Percentiles rank a stretch among this genome's conserved stretches.
These are phyloP conservation scores for Penicillium atrosanguineum DNA, from an alignment of 495 filamentous ascomycete species.

Conservation along the genomic window DNA sequence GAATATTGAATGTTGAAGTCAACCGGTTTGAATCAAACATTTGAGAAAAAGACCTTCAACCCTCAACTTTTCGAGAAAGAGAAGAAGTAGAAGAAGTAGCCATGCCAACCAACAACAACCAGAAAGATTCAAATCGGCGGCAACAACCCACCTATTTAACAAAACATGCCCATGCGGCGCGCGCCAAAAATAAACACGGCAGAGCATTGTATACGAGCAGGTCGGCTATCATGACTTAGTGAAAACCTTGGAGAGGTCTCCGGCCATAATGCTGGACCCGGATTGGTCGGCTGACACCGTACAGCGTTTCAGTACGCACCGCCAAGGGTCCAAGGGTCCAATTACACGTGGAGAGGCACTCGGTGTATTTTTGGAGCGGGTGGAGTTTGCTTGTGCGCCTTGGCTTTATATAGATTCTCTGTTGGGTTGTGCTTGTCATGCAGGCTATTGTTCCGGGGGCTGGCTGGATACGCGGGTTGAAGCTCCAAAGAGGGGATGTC, in stretches of 20 bases:
- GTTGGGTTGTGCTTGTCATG: too few relatives aligned
- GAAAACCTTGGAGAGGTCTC: background rate
- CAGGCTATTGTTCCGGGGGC: too few relatives aligned
- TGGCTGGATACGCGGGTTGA: too few relatives aligned
- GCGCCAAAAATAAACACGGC: background rate
- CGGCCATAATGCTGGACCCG: background rate
- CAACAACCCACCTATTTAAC: background rate
- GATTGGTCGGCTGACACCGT: conserved; percentile 5
- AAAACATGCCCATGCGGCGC: background rate
- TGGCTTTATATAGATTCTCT: too few relatives aligned
- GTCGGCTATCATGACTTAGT: background rate
- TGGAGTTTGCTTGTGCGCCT: background rate
- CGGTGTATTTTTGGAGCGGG: conserved; percentile 16
- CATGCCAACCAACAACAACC: background rate
- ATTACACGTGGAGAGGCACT: background rate
- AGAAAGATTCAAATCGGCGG: background rate
- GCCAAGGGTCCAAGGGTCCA: conserved; percentile 16
- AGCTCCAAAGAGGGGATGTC: too few relatives aligned
- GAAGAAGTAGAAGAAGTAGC: too few relatives aligned
- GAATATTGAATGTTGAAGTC: background rate
- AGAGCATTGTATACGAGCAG: conserved; percentile 3
- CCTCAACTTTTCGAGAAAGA: too few relatives aligned
- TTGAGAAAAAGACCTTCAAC: too few relatives aligned
- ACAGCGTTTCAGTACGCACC: conserved; percentile 20
- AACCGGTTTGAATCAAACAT: background rate